Percentiles rank a stretch among this genome's conserved stretches.
Evolutionary conservation across 495 filamentous ascomycete genomes (phyloP).

Genomic region (Aspergillus homomorphus): DNA sequence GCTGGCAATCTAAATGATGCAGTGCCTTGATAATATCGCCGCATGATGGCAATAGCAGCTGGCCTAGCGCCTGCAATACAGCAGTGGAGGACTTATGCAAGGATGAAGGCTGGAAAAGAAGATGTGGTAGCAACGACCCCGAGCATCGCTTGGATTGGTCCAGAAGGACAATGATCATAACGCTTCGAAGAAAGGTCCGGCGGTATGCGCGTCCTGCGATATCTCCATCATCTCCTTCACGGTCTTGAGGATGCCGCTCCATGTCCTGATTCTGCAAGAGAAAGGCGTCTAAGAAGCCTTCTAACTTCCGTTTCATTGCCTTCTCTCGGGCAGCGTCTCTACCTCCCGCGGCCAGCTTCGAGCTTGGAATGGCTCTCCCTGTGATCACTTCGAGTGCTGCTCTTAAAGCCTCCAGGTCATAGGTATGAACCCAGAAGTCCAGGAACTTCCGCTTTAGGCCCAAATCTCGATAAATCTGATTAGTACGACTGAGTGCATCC

Average conservation of each 20-base stretch:
- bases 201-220: slow-evolving; percentile 46
- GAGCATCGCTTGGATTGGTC: slow-evolving; percentile 44
- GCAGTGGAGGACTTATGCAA: slow-evolving; percentile 53
- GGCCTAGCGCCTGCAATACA: slow-evolving; percentile 51
- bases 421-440: slow-evolving; percentile 55
- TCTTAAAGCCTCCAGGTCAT: slow-evolving; percentile 48
- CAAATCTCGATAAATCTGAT: slow-evolving; percentile 54
- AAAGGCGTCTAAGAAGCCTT: slow-evolving; percentile 55
- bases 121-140: slow-evolving; percentile 29
- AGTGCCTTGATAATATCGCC: slow-evolving; percentile 57
- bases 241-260: slow-evolving; percentile 10
- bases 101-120: slow-evolving; percentile 49
- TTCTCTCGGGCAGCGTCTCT: slow-evolving; percentile 12
- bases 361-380: slow-evolving; percentile 48
- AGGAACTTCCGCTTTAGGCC: slow-evolving; percentile 57
- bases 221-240: slow-evolving; percentile 34
- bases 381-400: slow-evolving; percentile 59
- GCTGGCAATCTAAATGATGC: slow-evolving; percentile 54
- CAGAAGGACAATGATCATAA: slow-evolving; percentile 60
- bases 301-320: slow-evolving; percentile 41
- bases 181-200: slow-evolving; percentile 55
- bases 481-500: slow-evolving; percentile 42
- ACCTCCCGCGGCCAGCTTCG: slow-evolving; percentile 6
- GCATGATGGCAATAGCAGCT: slow-evolving; percentile 55
- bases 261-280: slow-evolving; percentile 59